phyloP scores from a whole-genome alignment of 2,329 filamentous ascomycete species.

The Claviceps fusiformis region DNA sequence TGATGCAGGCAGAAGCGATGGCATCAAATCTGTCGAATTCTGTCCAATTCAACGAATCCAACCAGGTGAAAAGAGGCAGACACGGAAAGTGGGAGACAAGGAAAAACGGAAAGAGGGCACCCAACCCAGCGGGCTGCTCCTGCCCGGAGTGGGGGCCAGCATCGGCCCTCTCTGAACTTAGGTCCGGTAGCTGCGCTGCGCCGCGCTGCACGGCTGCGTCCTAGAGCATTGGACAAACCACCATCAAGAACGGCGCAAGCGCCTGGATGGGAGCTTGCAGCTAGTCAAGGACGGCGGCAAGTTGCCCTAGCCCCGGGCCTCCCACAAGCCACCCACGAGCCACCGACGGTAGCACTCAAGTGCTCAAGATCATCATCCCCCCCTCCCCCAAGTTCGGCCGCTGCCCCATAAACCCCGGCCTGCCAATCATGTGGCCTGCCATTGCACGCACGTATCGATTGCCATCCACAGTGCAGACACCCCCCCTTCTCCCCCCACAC shows the following conservation, averaged over 20 bases:
- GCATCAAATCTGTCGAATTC: background rate
- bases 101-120: background rate
- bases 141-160: constrained; percentile 2
- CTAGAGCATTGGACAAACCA: background rate
- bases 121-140: background rate
- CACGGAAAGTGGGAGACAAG: too few species aligned
- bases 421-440: constrained; percentile 22
- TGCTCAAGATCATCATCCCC: background rate
- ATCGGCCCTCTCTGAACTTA: background rate
- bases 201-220: constrained; percentile 1
- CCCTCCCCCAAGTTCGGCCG: background rate
- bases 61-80: background rate
- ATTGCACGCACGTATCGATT: constrained; percentile 10
- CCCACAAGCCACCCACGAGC: constrained; percentile 9
- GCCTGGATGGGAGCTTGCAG: background rate
- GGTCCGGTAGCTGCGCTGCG: constrained; percentile 1
- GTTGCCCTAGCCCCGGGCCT: background rate
- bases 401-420: constrained; percentile 1
- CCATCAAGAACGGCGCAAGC: background rate
- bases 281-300: background rate
- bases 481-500: constrained; percentile 7
- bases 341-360: constrained; percentile 6
- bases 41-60: too few species aligned
- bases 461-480: constrained; percentile 2
- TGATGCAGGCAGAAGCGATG: background rate